Evolutionary conservation across 805 yeast species (phyloP).

Genomic region (Schizosaccharomyces japonicus): DNA sequence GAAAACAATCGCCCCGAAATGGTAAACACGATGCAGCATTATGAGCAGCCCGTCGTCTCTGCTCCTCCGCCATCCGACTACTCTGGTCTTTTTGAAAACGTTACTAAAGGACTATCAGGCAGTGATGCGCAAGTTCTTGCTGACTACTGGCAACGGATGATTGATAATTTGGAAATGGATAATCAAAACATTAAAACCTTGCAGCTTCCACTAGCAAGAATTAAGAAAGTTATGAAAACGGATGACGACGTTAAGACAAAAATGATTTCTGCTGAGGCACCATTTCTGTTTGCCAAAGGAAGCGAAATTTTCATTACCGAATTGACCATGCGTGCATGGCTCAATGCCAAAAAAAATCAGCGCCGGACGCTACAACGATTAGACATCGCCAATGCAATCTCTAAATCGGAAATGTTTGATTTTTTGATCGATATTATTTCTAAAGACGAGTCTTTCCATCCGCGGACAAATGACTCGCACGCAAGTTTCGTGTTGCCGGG

Average conservation of each 20-base stretch:
- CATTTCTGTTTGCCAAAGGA: slow-evolving; percentile 89
- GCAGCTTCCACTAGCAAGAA: slow-evolving; percentile 83
- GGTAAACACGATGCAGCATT: background rate
- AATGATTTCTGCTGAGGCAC: slow-evolving; percentile 97
- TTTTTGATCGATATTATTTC: slow-evolving; percentile 91
- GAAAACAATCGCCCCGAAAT: background rate
- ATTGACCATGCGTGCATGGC: slow-evolving; percentile 96
- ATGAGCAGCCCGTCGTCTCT: too few relatives aligned
- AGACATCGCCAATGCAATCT: slow-evolving; percentile 86
- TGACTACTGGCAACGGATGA: slow-evolving; percentile 93
- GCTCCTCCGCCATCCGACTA: background rate
- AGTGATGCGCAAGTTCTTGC: slow-evolving; percentile 69
- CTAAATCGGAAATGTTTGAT: slow-evolving; percentile 91
- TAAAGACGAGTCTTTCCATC: slow-evolving; percentile 32
- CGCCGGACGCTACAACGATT: slow-evolving; percentile 81
- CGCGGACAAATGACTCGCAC: too few relatives aligned
- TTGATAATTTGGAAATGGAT: slow-evolving; percentile 69
- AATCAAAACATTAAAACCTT: slow-evolving; percentile 84
- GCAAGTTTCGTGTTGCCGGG: too few relatives aligned
- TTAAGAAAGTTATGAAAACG: slow-evolving; percentile 25
- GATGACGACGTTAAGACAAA: slow-evolving; percentile 37
- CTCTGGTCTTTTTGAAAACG: slow-evolving; percentile 52
- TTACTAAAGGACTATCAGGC: slow-evolving; percentile 76
- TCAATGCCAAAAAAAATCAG: slow-evolving; percentile 89
- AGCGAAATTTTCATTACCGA: slow-evolving; percentile 95